Conservation (phyloP, 164 flowering plant species). For the Umbilicus rupestris region DNA sequence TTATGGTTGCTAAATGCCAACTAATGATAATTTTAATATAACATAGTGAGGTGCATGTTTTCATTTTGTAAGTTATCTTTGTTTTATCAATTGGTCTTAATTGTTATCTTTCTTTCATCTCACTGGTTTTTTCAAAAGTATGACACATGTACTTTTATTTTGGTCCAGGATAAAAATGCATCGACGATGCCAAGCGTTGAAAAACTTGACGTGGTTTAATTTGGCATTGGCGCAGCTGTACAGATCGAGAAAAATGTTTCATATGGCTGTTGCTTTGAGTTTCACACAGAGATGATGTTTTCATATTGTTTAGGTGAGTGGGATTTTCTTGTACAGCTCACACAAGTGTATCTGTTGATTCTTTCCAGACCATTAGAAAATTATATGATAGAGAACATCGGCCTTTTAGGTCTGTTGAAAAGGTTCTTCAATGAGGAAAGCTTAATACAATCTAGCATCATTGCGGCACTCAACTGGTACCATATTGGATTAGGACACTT, state of each 20-base stretch:
- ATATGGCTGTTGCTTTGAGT: not conserved
- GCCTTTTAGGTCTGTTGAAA: not conserved
- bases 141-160: not conserved
- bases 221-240: not conserved
- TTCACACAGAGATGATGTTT: not conserved
- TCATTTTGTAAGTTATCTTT: not conserved
- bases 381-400: not conserved
- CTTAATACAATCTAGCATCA: not conserved
- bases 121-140: not conserved
- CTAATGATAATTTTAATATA: not conserved
- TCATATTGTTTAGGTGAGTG: not conserved
- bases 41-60: not conserved
- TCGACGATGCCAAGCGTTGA: not conserved
- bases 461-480: not conserved
- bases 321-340: constrained; percentile 1
- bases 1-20: too few relatives aligned
- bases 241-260: not conserved
- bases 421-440: not conserved
- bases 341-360: not conserved
- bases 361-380: not conserved
- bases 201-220: not conserved
- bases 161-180: constrained; percentile 1
- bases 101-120: not conserved
- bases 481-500: not conserved
- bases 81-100: not conserved